Percentiles rank a stretch among this genome's conserved stretches.
Conservation (phyloP, 129 eudicot species). For the Flaveria trinervia region DNA sequence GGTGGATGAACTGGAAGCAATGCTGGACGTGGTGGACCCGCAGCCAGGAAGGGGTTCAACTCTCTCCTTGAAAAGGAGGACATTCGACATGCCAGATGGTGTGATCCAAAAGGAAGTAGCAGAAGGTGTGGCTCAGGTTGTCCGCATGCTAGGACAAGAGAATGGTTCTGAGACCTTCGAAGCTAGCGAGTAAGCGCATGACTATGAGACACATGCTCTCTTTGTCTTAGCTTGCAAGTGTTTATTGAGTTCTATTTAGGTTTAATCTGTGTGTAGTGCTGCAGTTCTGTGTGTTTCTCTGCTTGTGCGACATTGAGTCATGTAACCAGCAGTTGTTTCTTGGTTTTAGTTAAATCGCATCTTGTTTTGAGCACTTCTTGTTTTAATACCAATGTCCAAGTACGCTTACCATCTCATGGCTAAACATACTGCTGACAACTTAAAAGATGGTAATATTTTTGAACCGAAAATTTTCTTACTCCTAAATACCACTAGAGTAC, state of each 20-base stretch:
- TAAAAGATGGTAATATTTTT: too few relatives aligned
- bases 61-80: conserved; percentile 63
- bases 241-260: conserved; percentile 21
- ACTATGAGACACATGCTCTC: conserved; percentile 5
- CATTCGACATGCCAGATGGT: conserved; percentile 90
- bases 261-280: conserved; percentile 17
- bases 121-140: conserved; percentile 85
- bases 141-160: conserved; percentile 57
- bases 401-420: too few relatives aligned
- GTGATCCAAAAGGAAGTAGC: conserved; percentile 83
- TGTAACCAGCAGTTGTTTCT: conserved; percentile 19
- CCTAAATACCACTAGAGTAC: too few relatives aligned
- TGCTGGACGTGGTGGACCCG: conserved; percentile 94
- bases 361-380: neutral
- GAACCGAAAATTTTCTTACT: too few relatives aligned
- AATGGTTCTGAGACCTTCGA: conserved; percentile 37
- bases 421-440: too few relatives aligned
- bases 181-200: conserved; percentile 30
- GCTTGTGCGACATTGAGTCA: conserved; percentile 21
- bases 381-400: too few relatives aligned
- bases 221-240: neutral
- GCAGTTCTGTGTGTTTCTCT: conserved; percentile 18
- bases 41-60: conserved; percentile 54
- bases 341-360: conserved; percentile 10
- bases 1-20: conserved; percentile 95